Conservation (phyloP, 1,139 yeast genomes). For the Hyphopichia fennica region DNA sequence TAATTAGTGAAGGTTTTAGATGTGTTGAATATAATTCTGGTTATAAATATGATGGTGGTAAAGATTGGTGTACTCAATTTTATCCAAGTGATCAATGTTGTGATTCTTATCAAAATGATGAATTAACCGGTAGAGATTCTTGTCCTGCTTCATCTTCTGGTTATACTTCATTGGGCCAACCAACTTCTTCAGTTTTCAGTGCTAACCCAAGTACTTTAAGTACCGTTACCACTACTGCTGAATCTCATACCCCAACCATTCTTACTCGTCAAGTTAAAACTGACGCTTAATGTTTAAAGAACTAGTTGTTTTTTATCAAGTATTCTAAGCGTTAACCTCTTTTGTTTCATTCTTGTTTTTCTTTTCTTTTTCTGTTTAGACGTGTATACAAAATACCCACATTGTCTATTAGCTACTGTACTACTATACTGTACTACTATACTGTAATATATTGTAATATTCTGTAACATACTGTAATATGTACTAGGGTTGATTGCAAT, state of each 20-base stretch:
- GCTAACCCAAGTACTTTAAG: slow-evolving; percentile 2
- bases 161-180: slow-evolving; percentile 5
- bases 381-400: too few species aligned
- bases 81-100: slow-evolving; percentile 17
- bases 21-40: slow-evolving; percentile 23
- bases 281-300: too few species aligned
- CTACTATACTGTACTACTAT: too few species aligned
- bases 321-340: too few species aligned
- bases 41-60: slow-evolving; percentile 19
- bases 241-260: slow-evolving; percentile 1
- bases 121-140: slow-evolving; percentile 13
- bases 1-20: slow-evolving; percentile 16
- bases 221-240: not conserved
- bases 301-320: too few species aligned
- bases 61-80: slow-evolving; percentile 20
- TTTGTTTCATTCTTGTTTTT: too few species aligned
- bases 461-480: too few species aligned
- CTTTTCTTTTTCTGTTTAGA: too few species aligned
- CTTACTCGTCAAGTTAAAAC: too few species aligned
- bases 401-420: too few species aligned
- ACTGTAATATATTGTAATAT: too few species aligned
- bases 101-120: slow-evolving; percentile 14
- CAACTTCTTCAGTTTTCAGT: slow-evolving; percentile 4
- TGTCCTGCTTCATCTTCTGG: slow-evolving; percentile 13
- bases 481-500: too few species aligned